Evolutionary conservation across 2,329 filamentous ascomycete genomes (phyloP), one percentile per base, ranked within the genome.

Genomic region (Cryphonectria parasitica): DNA sequence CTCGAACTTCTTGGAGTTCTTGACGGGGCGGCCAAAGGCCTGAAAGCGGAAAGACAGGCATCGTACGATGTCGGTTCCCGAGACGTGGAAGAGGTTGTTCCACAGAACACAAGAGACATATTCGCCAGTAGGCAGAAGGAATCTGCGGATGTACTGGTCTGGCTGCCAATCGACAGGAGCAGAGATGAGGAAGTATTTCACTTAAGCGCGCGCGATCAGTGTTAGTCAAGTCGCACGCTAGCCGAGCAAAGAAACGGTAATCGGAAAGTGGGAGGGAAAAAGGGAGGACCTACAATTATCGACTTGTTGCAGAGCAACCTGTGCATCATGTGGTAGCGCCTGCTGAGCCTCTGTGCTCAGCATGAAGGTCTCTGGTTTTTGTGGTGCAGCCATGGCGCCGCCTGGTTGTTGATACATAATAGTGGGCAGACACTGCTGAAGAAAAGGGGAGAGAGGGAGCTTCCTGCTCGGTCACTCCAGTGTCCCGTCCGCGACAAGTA

Each of bases 1-100:
- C 83, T 99, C 96, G 79, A 99, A 99, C 83, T 99, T 99, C 86
- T 99, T 99, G 56, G 95, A 97, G 86, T 99, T 99, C 88, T 98
- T 98, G 73, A 99, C 96, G 0, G 96, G 96, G 70, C 96, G 93
- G 77, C 96, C 96, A 79, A 99, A 99, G 66, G 96, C 96, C 85
- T 98, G 96, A 84, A 99, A 99, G 80, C 96, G 89, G 85, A 99
- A 99, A 10, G 96, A 97, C 62, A 99, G 89, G 79, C 96, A 99
- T 88, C 96, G 91, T 73, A 99, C 96, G 78, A 99, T 99, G 82
- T 99, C 96, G 76, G 96, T 99, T 74, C 96, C 96, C 36, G 96
- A 98, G 79, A 99, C 97, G 87, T 99, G 96, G 82, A 99, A 99
- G 77, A 99, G 92, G 80, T 97, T 98, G 87, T 95, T 98, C 74